Conservation (phyloP, 2,329 filamentous ascomycete species). For the Dryadomyces quercivorus region DNA sequence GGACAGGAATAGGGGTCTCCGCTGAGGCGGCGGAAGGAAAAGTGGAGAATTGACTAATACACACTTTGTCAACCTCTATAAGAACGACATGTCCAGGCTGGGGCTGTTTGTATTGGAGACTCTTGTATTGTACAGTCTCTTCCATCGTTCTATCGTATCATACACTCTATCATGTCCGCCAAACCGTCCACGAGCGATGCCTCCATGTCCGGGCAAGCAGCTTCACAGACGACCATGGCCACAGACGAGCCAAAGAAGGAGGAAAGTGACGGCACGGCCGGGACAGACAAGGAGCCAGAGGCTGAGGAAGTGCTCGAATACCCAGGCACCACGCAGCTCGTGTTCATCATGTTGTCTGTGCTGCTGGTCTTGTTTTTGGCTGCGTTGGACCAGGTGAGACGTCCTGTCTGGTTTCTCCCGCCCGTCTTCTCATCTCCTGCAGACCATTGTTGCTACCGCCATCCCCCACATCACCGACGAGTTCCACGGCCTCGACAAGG, state of each 20-base stretch:
- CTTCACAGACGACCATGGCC: no score
- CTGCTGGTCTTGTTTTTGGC: not conserved
- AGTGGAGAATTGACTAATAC: no score
- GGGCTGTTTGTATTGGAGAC: no score
- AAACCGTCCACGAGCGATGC: no score
- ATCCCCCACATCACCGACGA: slow-evolving; percentile 4
- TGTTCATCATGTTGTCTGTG: not conserved
- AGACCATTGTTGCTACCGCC: slow-evolving; percentile 32
- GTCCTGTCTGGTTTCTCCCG: not conserved
- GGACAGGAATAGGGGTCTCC: no score
- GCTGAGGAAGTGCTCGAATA: not conserved
- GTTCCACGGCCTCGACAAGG: slow-evolving; percentile 3
- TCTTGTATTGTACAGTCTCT: no score
- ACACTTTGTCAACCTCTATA: no score
- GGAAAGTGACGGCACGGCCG: not conserved
- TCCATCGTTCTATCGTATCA: no score
- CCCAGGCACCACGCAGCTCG: not conserved
- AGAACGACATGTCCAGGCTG: no score
- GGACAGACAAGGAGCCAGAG: not conserved
- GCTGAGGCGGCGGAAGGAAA: no score
- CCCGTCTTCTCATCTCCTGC: not conserved
- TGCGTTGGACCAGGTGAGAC: not conserved
- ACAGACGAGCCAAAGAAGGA: not conserved
- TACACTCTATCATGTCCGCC: no score
- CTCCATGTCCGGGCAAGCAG: no score